Base-by-base conservation (phyloP, 371 early-diverging fungal genomes). In the Mortierella sp. region DNA sequence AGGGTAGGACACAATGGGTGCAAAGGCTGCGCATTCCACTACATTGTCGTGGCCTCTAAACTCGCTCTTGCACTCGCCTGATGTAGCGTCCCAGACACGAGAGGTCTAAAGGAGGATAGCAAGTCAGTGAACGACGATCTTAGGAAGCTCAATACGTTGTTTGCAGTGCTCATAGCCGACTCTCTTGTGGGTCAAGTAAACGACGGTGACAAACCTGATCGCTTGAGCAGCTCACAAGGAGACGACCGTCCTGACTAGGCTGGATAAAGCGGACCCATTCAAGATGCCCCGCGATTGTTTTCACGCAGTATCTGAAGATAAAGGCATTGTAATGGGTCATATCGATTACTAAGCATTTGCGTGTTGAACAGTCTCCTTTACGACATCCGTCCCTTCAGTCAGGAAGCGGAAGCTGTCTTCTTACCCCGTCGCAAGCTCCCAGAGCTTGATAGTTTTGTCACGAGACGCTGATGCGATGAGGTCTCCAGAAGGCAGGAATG, bases 11-110 rank as follows among this genome's bases (percentile, higher is more conserved):
- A 64, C 79, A 15, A 72, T 64, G 12, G 97, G 97, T 28, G 88
- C 93, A 82, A 96, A 96, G 6, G 86, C 88, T 0, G 93, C 91
- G 51, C 90, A 91, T 72, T 97, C 98, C 17, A 97, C 92, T n/a
- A 97, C 97, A 71, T 97, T 95, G 15, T 93, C 94, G 75, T 97
- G 97, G 15, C 95, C 97, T 50, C 92, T 85, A 66, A 95, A 79
- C 50, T 94, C 93, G 62, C 79, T 80, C 67, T 90, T 91, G 58
- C 87, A 86, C 51, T 93, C 93, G 37, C 94, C 94, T n/a, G 90
- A 81, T 9, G 80, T 51, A 1, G 84, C 66, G 64, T 95, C 93
- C 94, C 94, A 95, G 11, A 95, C 64, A n/a, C 92, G 86, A 8
- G 94, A 84, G 21, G 91, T 91, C 93, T 94, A 72, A 28, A 7